A percentile compares a stretch with the other conserved stretches of the same genome.
Conservation (phyloP, 495 filamentous ascomycete genomes). For the Xylaria cubensis region DNA sequence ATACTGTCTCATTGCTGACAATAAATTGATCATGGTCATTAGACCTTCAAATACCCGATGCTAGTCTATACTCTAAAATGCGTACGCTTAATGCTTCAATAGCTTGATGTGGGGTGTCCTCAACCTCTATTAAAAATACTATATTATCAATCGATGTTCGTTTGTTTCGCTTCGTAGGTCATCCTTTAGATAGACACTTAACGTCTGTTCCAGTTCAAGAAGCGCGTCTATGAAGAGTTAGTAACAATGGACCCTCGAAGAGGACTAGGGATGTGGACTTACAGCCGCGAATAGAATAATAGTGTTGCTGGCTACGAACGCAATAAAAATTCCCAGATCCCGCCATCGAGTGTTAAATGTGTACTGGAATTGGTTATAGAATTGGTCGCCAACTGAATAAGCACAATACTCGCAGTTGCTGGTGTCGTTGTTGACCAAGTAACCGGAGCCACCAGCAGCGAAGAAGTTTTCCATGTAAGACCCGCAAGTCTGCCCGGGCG, state of each 20-base stretch:
- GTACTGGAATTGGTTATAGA: conserved; percentile 70
- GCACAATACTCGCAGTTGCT: conserved; percentile 77
- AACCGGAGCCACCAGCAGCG: conserved; percentile 66
- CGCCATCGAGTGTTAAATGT: conserved; percentile 74
- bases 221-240: conserved; percentile 20
- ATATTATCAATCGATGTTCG: not conserved
- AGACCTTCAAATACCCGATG: conserved; percentile 1
- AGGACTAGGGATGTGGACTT: conserved; percentile 37
- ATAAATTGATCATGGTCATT: not conserved
- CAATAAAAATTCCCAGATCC: conserved; percentile 77
- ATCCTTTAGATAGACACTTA: not conserved
- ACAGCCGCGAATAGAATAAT: conserved; percentile 75
- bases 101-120: not conserved
- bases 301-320: conserved; percentile 77
- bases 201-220: conserved; percentile 29
- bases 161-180: not conserved
- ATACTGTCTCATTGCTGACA: conserved; percentile 2
- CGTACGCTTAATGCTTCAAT: conserved; percentile 17
- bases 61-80: conserved; percentile 21
- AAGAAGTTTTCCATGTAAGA: conserved; percentile 79
- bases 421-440: conserved; percentile 69
- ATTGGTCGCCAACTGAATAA: conserved; percentile 77
- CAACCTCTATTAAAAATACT: conserved; percentile 15
- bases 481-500: conserved; percentile 66
- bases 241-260: not conserved